These are phyloP conservation scores for Skeletonema potamos DNA, from an alignment of 108 stramenopile species.

Conservation along the genomic window DNA sequence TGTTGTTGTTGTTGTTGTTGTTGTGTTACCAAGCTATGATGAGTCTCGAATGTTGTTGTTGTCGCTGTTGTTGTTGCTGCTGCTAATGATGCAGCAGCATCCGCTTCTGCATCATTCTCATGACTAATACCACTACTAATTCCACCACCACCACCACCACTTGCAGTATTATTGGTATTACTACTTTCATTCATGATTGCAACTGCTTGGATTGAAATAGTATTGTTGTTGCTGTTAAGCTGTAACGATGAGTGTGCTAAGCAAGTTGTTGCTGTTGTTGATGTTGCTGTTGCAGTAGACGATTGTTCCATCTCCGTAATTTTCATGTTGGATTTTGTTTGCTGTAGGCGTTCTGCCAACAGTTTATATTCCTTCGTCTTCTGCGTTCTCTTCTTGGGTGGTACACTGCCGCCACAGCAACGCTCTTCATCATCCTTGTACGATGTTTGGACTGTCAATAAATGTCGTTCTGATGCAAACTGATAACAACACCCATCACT, in stretches of 20 bases:
- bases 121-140: too few relatives aligned
- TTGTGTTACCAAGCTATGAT: too few relatives aligned
- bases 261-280: neutral
- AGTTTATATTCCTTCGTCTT: neutral
- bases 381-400: neutral
- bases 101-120: too few relatives aligned
- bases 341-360: neutral
- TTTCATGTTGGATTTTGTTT: neutral
- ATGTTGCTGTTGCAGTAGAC: neutral
- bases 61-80: too few relatives aligned
- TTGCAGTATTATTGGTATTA: neutral
- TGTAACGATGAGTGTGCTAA: neutral
- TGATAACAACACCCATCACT: neutral
- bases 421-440: neutral
- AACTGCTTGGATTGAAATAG: neutral
- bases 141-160: too few relatives aligned
- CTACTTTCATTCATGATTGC: neutral
- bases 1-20: too few relatives aligned
- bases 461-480: conserved; percentile 33
- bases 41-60: too few relatives aligned
- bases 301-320: neutral
- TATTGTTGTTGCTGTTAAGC: too few relatives aligned
- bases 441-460: conserved; percentile 1
- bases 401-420: neutral
- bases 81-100: too few relatives aligned